Evolutionary conservation across 805 yeast species (phyloP).

Genomic region (Saccharomycopsis fermentans): DNA sequence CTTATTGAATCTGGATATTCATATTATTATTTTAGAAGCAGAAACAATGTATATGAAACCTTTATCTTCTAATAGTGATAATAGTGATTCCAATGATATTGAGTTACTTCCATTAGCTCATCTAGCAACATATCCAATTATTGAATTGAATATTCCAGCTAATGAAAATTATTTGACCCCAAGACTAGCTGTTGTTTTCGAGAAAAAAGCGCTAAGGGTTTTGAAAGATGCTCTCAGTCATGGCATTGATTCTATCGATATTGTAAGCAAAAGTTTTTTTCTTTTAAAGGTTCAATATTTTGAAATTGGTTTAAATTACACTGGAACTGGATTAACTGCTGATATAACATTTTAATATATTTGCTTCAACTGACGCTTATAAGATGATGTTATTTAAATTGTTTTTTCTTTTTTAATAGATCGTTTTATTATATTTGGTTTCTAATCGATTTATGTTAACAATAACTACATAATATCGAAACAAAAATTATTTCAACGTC

Average conservation of each 20-base stretch:
- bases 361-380: background rate
- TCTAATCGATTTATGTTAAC: too few species aligned
- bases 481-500: background rate
- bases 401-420: background rate
- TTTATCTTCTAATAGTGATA: conserved; percentile 34
- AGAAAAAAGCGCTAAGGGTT: conserved; percentile 28
- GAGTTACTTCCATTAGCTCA: conserved; percentile 13
- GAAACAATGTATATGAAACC: conserved; percentile 39
- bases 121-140: background rate
- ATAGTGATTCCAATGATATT: conserved; percentile 14
- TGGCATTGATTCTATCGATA: conserved; percentile 38
- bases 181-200: conserved; percentile 38
- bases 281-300: conserved; percentile 32
- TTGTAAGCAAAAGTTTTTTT: conserved; percentile 38
- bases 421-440: background rate
- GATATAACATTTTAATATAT: conserved; percentile 23
- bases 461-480: background rate
- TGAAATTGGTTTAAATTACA: conserved; percentile 33
- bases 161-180: conserved; percentile 35
- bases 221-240: conserved; percentile 40
- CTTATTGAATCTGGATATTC: conserved; percentile 34
- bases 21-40: conserved; percentile 34
- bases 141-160: conserved; percentile 21
- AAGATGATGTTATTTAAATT: background rate
- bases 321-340: conserved; percentile 35